Base-by-base conservation (phyloP, 192 early-diverging fungal species). In the Helicostylum pulchrum region DNA sequence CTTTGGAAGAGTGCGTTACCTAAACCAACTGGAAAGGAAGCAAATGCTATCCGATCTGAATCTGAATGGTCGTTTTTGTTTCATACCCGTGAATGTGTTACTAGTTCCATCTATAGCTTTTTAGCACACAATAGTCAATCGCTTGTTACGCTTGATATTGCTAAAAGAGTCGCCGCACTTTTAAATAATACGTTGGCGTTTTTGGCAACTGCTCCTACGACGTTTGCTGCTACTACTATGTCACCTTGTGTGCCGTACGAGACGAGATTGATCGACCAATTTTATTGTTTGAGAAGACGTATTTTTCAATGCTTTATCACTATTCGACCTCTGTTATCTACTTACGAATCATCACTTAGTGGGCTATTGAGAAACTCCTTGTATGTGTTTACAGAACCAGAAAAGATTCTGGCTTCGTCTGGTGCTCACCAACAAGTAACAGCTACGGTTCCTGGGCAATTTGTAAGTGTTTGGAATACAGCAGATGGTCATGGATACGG, bases 1-100 rank as follows among this genome's bases (percentile, higher is more conserved):
- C 78, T 93, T 7, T 95, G 93, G 93, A 92, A 90, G 64, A 81
- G 64, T 8, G 86, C 88, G 0, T 85, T 95, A 21, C 86, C 90
- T 30, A 94, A 93, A 57, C 71, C 79, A 19, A 74, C 79, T 10
- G 75, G 83, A 45, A 93, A 91, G 69, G 91, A 93, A 57, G 71
- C 77, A 7, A 68, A 75, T 31, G 53, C 79, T 17, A 76, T 73
- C 43, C 68, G 83, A 3, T 77, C 70, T 10, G 90, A 93, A 47
- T 34, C 75, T 10, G 91, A 92, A 56, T 87, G 86, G 85, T 70
- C 81, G 1, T 83, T 80, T 42, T 63, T 80, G 43, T 67, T 79
- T 15, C 84, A 87, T 43, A 72, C 66, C 9, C 76, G 84, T 9
- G 90, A 91, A 53, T 80, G 82, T 39, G 91, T 88, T 6, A 71